Conservation (phyloP, 2,329 filamentous ascomycete genomes). For the Aspergillus pseudotamarii region DNA sequence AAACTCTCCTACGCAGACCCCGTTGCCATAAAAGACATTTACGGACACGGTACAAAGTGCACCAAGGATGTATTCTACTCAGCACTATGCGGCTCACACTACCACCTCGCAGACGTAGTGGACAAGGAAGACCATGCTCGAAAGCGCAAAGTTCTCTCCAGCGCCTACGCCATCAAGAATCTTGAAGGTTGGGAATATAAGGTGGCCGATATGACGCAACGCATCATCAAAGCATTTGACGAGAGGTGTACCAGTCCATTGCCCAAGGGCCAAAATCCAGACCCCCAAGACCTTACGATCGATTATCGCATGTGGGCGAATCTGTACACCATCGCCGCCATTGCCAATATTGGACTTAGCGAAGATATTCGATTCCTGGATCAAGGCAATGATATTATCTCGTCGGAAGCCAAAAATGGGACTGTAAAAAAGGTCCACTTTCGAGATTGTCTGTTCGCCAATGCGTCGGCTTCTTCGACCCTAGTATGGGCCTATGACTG, state of each 20-base stretch:
- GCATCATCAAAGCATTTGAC: constrained; percentile 40
- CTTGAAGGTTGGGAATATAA: constrained; percentile 46
- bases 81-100: constrained; percentile 33
- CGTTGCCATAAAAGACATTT: constrained; percentile 38
- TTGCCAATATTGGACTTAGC: constrained; percentile 43
- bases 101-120: constrained; percentile 42
- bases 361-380: constrained; percentile 41
- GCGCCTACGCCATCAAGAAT: constrained; percentile 45
- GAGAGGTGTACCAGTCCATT: constrained; percentile 31
- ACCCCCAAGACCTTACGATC: constrained; percentile 30
- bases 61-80: constrained; percentile 40
- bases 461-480: constrained; percentile 15
- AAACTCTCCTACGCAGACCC: constrained; percentile 17
- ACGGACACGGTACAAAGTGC: constrained; percentile 40
- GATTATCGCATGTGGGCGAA: constrained; percentile 43
- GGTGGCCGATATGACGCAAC: constrained; percentile 39
- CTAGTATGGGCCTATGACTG: constrained; percentile 29
- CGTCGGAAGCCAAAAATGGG: constrained; percentile 27
- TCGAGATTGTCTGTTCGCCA: constrained; percentile 22
- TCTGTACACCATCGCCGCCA: constrained; percentile 42
- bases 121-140: constrained; percentile 42
- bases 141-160: constrained; percentile 43
- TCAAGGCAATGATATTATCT: constrained; percentile 34
- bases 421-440: constrained; percentile 21
- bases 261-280: not conserved